These are phyloP conservation scores for Camptophora hylomeconis DNA, from an alignment of 2,329 filamentous ascomycete genomes.

Conservation along the genomic window DNA sequence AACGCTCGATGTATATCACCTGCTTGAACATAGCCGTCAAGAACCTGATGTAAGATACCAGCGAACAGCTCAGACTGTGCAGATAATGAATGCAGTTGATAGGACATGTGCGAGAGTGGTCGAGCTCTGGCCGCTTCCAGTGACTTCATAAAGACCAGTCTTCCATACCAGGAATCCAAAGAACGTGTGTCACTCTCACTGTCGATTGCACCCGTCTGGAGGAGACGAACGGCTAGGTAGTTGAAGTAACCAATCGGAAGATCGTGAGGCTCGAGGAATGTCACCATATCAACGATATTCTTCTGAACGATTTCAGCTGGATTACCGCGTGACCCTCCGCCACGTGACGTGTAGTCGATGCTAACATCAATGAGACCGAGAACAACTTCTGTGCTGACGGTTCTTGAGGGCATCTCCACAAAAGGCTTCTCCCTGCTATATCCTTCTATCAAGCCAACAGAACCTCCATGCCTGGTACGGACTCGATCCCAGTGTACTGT, in stretches of 20 bases:
- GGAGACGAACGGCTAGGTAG: slow-evolving; percentile 34
- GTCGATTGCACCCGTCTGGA: slow-evolving; percentile 36
- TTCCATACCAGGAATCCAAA: slow-evolving; percentile 2
- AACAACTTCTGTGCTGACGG: slow-evolving; percentile 46
- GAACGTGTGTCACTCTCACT: slow-evolving; percentile 21
- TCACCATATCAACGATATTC: slow-evolving; percentile 28
- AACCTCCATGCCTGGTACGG: slow-evolving; percentile 6
- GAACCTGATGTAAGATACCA: slow-evolving; percentile 25
- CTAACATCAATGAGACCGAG: slow-evolving; percentile 36
- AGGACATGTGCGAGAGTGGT: not conserved
- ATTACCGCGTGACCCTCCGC: not conserved
- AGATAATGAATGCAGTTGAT: slow-evolving; percentile 9
- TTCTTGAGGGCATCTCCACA: slow-evolving; percentile 30
- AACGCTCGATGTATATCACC: slow-evolving; percentile 11
- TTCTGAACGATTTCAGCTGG: slow-evolving; percentile 2
- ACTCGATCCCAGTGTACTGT: slow-evolving; percentile 11
- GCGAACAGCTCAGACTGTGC: slow-evolving; percentile 9
- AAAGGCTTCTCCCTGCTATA: slow-evolving; percentile 19
- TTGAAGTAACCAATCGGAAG: slow-evolving; percentile 22
- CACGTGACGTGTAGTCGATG: slow-evolving; percentile 16
- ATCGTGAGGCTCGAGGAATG: slow-evolving; percentile 22
- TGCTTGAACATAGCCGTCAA: slow-evolving; percentile 24
- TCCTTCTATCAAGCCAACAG: slow-evolving; percentile 9
- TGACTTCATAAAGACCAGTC: not conserved
- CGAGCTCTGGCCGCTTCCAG: slow-evolving; percentile 3